phyloP scores from a whole-genome alignment of 2,329 filamentous ascomycete genomes.

The Trichoderma sp. region DNA sequence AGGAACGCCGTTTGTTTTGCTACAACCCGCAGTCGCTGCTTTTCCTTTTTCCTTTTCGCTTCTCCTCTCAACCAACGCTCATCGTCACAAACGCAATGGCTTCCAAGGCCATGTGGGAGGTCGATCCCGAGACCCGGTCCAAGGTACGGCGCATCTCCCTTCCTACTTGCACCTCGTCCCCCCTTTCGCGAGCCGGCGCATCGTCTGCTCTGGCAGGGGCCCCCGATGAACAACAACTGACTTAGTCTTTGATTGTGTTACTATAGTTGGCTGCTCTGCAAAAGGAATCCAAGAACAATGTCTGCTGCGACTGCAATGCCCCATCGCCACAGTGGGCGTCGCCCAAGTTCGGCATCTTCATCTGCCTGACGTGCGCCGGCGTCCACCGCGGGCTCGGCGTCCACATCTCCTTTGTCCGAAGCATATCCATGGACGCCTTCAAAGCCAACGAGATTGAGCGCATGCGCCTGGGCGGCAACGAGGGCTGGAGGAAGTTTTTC shows the following conservation, averaged over 20 bases:
- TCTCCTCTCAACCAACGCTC: neutral
- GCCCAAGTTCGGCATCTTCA: conserved; percentile 97
- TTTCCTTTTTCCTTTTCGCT: neutral
- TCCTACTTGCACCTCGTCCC: conserved; percentile 3
- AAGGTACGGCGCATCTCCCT: conserved; percentile 60
- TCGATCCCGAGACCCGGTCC: conserved; percentile 93
- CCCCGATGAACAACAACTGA: conserved; percentile 17
- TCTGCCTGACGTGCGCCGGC: conserved; percentile 93
- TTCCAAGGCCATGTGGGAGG: conserved; percentile 91
- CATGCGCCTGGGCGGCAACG: conserved; percentile 91
- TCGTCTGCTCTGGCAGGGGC: neutral
- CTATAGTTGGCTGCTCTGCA: conserved; percentile 81
- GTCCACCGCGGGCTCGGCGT: conserved; percentile 93
- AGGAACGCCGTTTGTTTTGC: neutral
- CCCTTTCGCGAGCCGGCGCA: conserved; percentile 14
- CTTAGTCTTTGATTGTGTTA: conserved; percentile 17
- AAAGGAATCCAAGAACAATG: conserved; percentile 82
- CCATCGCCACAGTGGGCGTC: conserved; percentile 97
- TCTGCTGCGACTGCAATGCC: conserved; percentile 92
- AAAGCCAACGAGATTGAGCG: conserved; percentile 88
- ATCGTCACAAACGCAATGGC: conserved; percentile 44
- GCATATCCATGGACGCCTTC: conserved; percentile 98
- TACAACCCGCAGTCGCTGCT: neutral
- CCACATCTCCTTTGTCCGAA: conserved; percentile 96
- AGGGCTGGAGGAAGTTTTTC: conserved; percentile 83